Evolutionary conservation across 345 rosid genomes (phyloP), one percentile per base, ranked within the genome.

Genomic region (Fremontodendron californicum): DNA sequence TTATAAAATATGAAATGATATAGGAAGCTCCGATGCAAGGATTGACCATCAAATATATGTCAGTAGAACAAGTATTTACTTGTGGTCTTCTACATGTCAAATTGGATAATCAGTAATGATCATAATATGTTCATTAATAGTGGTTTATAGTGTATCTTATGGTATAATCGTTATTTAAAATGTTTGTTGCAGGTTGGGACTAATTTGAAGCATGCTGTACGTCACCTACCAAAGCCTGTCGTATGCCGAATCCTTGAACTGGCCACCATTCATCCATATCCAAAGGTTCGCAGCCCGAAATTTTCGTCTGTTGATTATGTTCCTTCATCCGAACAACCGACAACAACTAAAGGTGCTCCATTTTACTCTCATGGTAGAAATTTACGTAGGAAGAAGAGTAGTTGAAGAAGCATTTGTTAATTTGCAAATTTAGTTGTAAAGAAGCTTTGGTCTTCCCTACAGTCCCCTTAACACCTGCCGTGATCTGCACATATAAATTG

Each of bases 201-300:
- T 70, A 83, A 77, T 45, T 45, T 73, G 75, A 87, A 84, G 87
- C 80, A 85, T 63, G 78, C 54, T 16, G 55, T 74, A 68, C 86
- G 88, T 0, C 75, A 78, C 43, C 79, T 95, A 37, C 97, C 98
- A 6, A 86, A 86, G 80, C 76, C 87, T 55, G 82, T 93, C 64
- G 65, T 92, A 27, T 79, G 79, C 73, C 92, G 85, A 6, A 84
- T 95, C 77, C 74, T 79, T 48, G 98, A 95, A 83, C 91, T 95
- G 63, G 96, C 94, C 1, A 73, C 85, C 1, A 71, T 88, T 64
- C 94, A 93, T 83, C 97, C 95, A 37, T 90, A 89, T 83, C 91
- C 95, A 35, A 86, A 89, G 82, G 83, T 72, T 35, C 76, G 73
- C 74, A 63, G n/a, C 75, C 78, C 81, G 42, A 85, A 79, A 74